Base-by-base conservation (phyloP, 169 alveolate species). In the Cryptosporidium sp. region DNA sequence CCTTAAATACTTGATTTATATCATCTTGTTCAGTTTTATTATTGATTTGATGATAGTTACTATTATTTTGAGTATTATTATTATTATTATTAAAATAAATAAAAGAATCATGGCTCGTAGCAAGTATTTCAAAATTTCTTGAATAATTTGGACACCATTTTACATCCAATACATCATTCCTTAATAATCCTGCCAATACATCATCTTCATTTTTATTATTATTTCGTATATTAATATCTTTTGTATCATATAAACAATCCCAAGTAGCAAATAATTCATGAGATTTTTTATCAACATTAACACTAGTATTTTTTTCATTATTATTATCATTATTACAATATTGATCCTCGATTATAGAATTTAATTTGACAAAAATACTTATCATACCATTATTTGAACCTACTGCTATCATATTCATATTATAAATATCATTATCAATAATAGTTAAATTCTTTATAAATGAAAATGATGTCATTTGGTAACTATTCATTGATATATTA, bases 131-230 rank as follows among this genome's bases (percentile, higher is more conserved):
- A 62, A 37, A 80, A 8, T 80, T 50, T 80, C 89, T 61, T 18
- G 75, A 39, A 43, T 80, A 80, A 80, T 80, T 80, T 43, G 89
- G 89, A 80, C 68, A 80, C 89, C 89, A 80, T 26, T 45, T 62
- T 0, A 80, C 26, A n/a, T 80, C 89, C 16, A 80, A 35, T 16
- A 80, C 67, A 21, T 48, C 41, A 29, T 80, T 65, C 23, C n/a
- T 29, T 43, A 65, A 26, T 18, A 31, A 62, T 29, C 71, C 50
- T 29, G 41, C 18, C 0, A 55, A 12, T n/a, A 55, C 39, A 26
- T 55, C 70, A 16, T 33, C 58, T 59, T 23, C 45, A 29, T 50
- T 29, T 23, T 45, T 48, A 35, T 71, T 55, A 45, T 35, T 50
- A 71, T 7, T 71, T 31, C 31, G 39, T 3, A 29, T 52, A 73